Evolutionary conservation across 129 eudicot species (phyloP).

Genomic region (Smallanthus sonchifolius): DNA sequence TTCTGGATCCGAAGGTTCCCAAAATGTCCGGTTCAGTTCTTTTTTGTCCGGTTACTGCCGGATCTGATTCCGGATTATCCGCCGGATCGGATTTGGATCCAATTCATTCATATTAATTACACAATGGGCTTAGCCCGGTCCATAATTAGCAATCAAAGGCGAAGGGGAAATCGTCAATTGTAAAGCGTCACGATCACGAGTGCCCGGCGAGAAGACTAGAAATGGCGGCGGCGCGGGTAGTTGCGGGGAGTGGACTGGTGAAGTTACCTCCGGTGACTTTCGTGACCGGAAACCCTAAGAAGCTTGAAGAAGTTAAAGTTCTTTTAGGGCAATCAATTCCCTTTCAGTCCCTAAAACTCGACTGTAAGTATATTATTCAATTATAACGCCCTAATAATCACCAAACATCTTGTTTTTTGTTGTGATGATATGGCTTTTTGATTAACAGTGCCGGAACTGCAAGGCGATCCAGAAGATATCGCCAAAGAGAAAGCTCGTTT

Average conservation of each 20-base stretch:
- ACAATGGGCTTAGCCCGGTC: not conserved
- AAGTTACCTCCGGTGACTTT: constrained; percentile 71
- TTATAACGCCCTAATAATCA: not conserved
- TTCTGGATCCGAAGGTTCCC: too few relatives aligned
- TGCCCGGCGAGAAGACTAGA: not conserved
- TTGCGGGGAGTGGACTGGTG: constrained; percentile 25
- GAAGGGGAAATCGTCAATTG: not conserved
- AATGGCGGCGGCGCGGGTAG: constrained; percentile 38
- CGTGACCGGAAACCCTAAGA: constrained; percentile 86
- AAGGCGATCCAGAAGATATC: constrained; percentile 90
- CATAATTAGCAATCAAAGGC: not conserved
- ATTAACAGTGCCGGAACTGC: constrained; percentile 69
- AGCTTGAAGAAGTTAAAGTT: constrained; percentile 83
- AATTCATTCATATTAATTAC: too few relatives aligned
- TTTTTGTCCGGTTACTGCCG: too few relatives aligned
- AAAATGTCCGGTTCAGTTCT: too few relatives aligned
- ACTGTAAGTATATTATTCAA: constrained; percentile 36
- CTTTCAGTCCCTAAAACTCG: constrained; percentile 80
- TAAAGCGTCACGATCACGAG: not conserved
- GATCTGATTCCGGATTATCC: too few relatives aligned
- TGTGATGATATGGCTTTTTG: not conserved
- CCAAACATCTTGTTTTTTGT: not conserved
- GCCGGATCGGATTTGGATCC: too few relatives aligned
- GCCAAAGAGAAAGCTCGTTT: constrained; percentile 88
- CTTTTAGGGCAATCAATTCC: constrained; percentile 81